These are phyloP conservation scores for Kwoniella sp. DNA, from an alignment of 768 basidiomycete species.

Conservation along the genomic window DNA sequence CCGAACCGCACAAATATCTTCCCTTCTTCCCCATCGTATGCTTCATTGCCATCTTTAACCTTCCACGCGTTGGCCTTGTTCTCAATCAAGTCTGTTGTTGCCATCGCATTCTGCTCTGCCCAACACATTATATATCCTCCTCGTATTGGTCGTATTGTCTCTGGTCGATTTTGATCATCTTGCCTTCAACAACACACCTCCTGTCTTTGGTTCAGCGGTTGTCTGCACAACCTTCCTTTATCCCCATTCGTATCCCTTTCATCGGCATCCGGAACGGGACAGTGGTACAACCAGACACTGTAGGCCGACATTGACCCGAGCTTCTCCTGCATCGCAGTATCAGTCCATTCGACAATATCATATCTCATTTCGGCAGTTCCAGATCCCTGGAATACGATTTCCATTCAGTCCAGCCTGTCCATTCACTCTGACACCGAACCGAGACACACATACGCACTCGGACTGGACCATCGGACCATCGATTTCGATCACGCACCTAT, in stretches of 20 bases:
- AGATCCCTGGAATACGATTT: neutral
- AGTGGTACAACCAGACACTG: neutral
- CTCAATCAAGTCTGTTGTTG: too few relatives aligned
- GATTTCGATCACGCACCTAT: neutral
- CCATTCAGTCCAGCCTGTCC: conserved; percentile 1
- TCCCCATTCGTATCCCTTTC: neutral
- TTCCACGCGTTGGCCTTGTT: too few relatives aligned
- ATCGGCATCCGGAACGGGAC: neutral
- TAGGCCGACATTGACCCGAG: neutral
- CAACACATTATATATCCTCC: too few relatives aligned
- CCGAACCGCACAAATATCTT: neutral
- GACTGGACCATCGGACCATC: neutral
- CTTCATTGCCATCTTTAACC: neutral
- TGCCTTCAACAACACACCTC: too few relatives aligned
- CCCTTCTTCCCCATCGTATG: neutral
- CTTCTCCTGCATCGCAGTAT: neutral
- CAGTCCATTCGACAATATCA: neutral
- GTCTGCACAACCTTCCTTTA: neutral
- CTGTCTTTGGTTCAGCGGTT: too few relatives aligned
- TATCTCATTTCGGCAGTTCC: neutral
- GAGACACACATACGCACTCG: neutral
- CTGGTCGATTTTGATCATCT: too few relatives aligned
- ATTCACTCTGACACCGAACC: neutral
- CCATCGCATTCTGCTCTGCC: too few relatives aligned
- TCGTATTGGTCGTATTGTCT: too few relatives aligned